These are phyloP conservation scores for Cantharellus anzutake DNA, from an alignment of 768 basidiomycete species.

Conservation along the genomic window DNA sequence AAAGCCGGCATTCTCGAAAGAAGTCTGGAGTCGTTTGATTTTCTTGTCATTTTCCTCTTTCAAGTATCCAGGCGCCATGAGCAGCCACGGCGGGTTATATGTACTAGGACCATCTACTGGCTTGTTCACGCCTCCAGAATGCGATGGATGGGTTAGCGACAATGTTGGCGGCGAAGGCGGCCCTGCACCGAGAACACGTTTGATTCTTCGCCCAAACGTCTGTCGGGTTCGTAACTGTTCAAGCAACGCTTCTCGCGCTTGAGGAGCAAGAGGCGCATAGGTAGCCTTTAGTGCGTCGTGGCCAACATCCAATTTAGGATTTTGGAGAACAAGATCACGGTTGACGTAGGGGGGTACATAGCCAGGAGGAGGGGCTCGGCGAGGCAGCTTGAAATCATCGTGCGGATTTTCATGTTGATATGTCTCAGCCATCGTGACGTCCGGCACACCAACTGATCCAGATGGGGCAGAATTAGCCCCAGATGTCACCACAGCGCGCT, in stretches of 20 bases:
- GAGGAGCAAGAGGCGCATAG: conserved; percentile 5
- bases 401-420: background rate
- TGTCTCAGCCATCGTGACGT: background rate
- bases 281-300: background rate
- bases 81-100: conserved; percentile 41
- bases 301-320: background rate
- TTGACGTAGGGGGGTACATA: background rate
- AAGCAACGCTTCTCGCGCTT: conserved; percentile 4
- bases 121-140: background rate
- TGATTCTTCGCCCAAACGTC: conserved; percentile 5
- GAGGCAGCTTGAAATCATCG: background rate
- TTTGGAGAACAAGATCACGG: background rate
- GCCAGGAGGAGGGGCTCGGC: background rate
- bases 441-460: background rate
- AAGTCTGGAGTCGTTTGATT: conserved; percentile 45
- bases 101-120: conserved; percentile 5
- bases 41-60: conserved; percentile 44
- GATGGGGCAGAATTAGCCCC: background rate
- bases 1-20: conserved; percentile 65
- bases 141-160: conserved; percentile 2
- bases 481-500: background rate
- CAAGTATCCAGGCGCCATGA: conserved; percentile 39
- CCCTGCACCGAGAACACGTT: conserved; percentile 4
- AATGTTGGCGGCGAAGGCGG: background rate
- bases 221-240: conserved; percentile 5